Percentiles rank a stretch among this genome's conserved stretches.
These are phyloP conservation scores for Colletotrichum sp. DNA, from an alignment of 2,329 filamentous ascomycete species.

Conservation along the genomic window DNA sequence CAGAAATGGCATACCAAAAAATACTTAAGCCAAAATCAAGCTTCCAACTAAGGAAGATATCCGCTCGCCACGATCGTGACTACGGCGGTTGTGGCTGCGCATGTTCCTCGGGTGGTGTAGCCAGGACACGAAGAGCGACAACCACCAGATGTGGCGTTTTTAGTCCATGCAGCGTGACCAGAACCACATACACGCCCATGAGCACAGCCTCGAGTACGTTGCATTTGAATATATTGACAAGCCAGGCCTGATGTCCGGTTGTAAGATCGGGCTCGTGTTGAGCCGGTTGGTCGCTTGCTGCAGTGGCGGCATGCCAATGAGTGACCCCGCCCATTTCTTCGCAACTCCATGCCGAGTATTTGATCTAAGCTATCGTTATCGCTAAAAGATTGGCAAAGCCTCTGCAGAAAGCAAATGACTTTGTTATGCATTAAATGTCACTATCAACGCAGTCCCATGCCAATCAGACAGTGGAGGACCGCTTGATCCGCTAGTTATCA, in stretches of 20 bases:
- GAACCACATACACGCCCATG: neutral
- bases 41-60: neutral
- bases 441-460: neutral
- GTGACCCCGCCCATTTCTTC: neutral
- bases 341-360: neutral
- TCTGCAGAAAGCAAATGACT: neutral
- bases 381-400: neutral
- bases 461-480: neutral
- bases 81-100: neutral
- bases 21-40: neutral
- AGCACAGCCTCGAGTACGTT: neutral
- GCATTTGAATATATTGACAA: neutral
- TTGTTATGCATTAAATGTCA: neutral
- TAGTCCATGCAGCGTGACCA: neutral
- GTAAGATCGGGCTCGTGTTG: neutral
- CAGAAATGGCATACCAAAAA: too few relatives aligned
- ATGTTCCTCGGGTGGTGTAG: neutral
- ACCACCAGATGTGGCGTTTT: neutral
- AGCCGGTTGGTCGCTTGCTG: neutral
- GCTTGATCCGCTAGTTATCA: neutral
- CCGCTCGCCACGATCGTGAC: neutral
- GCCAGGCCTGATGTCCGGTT: constrained; percentile 17
- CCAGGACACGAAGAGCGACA: neutral
- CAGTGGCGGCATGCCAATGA: neutral
- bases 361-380: neutral